phyloP scores from a whole-genome alignment of 2,329 filamentous ascomycete genomes.

The Akanthomyces uredinophilus region DNA sequence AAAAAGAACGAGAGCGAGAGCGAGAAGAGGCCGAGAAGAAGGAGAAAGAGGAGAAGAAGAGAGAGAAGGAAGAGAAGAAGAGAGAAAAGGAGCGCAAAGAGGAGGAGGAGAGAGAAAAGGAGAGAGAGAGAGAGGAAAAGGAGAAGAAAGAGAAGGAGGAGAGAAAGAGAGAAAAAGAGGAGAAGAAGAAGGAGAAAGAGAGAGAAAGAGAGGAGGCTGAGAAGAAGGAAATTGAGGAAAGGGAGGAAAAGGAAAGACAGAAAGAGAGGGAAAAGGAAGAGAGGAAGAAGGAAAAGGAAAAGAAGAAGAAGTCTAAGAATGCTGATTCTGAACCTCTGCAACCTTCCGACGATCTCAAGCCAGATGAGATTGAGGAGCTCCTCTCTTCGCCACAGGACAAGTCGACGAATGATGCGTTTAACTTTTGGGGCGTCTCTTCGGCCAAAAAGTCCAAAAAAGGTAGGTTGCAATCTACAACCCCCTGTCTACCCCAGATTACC shows the following conservation, averaged over 20 bases:
- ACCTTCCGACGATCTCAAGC: constrained; percentile 30
- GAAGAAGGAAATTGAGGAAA: constrained; percentile 18
- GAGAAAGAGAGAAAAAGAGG: constrained; percentile 18
- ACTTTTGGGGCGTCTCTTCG: constrained; percentile 49
- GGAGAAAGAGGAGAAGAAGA: constrained; percentile 20
- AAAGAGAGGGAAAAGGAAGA: constrained; percentile 21
- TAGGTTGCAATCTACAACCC: constrained; percentile 21
- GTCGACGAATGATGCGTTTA: constrained; percentile 41
- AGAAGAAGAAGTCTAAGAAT: constrained; percentile 22
- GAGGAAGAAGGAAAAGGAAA: constrained; percentile 22
- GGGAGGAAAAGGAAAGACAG: constrained; percentile 16
- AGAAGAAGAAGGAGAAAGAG: constrained; percentile 24
- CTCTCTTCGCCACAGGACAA: constrained; percentile 28
- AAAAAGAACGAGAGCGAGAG: constrained; percentile 20
- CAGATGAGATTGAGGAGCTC: constrained; percentile 40
- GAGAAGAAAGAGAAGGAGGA: constrained; percentile 20
- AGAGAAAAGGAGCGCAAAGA: constrained; percentile 16
- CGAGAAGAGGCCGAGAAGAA: constrained; percentile 19
- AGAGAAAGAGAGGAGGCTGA: constrained; percentile 18
- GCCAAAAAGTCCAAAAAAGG: constrained; percentile 43
- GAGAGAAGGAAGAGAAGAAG: constrained; percentile 16
- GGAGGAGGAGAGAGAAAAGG: constrained; percentile 5
- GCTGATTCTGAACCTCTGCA: constrained; percentile 15
- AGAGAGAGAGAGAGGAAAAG: constrained; percentile 18
- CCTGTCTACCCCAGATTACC: constrained; percentile 22